phyloP scores from a whole-genome alignment of 768 basidiomycete species.

The Boletus subcaerulescens region DNA sequence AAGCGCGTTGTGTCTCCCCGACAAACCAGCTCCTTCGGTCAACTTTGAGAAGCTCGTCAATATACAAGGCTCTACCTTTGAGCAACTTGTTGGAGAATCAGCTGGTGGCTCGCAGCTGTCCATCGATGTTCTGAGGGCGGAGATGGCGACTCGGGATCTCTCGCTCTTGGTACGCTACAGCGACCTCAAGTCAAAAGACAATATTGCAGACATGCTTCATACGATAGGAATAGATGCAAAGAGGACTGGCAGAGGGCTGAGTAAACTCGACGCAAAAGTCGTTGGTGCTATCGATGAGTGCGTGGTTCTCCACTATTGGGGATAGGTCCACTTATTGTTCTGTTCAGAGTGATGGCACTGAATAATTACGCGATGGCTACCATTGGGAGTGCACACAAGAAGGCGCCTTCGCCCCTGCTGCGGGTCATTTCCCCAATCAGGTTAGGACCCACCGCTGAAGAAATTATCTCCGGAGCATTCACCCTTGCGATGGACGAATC shows the following conservation, averaged over 20 bases:
- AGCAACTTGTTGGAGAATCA: conserved; percentile 57
- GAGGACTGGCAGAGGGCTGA: conserved; percentile 55
- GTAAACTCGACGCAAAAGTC: conserved; percentile 63
- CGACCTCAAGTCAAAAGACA: conserved; percentile 57
- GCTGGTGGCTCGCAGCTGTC: conserved; percentile 58
- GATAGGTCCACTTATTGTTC: conserved; percentile 1
- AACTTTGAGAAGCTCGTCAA: conserved; percentile 62
- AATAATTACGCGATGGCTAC: conserved; percentile 67
- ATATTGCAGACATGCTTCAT: conserved; percentile 47
- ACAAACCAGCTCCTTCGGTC: conserved; percentile 33
- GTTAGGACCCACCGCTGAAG: conserved; percentile 33
- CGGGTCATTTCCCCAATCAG: conserved; percentile 41
- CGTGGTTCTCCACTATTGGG: conserved; percentile 18
- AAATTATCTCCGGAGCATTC: conserved; percentile 55
- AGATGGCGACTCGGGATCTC: conserved; percentile 73
- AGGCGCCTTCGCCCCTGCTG: conserved; percentile 30
- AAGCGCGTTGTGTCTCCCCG: conserved; percentile 40
- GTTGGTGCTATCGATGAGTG: conserved; percentile 73
- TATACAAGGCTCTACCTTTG: conserved; percentile 60
- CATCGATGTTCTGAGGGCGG: conserved; percentile 69
- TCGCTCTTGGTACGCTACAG: conserved; percentile 61
- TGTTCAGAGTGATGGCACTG: conserved; percentile 62
- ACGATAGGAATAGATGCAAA: conserved; percentile 63
- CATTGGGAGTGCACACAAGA: conserved; percentile 41
- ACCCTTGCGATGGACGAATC: conserved; percentile 60